Percentiles rank a stretch among this genome's conserved stretches.
phyloP scores from a whole-genome alignment of 768 basidiomycete genomes.

The Pleurotus tuoliensis region DNA sequence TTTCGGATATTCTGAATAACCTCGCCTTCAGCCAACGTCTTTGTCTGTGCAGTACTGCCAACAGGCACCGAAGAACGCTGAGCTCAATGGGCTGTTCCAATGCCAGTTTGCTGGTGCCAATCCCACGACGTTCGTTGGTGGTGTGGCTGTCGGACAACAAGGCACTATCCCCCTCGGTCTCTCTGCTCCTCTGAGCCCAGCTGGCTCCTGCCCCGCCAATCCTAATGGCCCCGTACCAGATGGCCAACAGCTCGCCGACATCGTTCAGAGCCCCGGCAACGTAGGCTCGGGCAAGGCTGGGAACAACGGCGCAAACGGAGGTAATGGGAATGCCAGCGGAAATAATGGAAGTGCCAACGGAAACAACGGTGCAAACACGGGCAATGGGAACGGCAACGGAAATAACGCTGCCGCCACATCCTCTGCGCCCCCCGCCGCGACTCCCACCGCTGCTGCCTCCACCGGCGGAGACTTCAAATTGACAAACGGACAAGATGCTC shows the following conservation, averaged over 20 bases:
- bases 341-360: conserved; percentile 9
- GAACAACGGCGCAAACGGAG: conserved; percentile 7
- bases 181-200: conserved; percentile 33
- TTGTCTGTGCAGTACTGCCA: conserved; percentile 50
- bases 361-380: conserved; percentile 14
- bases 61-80: conserved; percentile 43
- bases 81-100: conserved; percentile 54
- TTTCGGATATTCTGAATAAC: neutral
- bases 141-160: conserved; percentile 32
- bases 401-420: conserved; percentile 15
- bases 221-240: conserved; percentile 44
- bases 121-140: conserved; percentile 40
- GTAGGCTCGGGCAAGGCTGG: conserved; percentile 8
- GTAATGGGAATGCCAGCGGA: conserved; percentile 8
- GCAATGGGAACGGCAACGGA: conserved; percentile 14
- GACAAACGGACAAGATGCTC: conserved; percentile 47
- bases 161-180: conserved; percentile 55
- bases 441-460: conserved; percentile 10
- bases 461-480: conserved; percentile 26
- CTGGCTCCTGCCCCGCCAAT: conserved; percentile 50
- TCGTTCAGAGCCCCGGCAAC: conserved; percentile 32
- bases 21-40: conserved; percentile 31
- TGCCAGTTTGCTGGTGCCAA: conserved; percentile 52
- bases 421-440: conserved; percentile 10
- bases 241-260: conserved; percentile 37